Conservation (phyloP, 2,329 filamentous ascomycete genomes). For the Hypoxylon sp. region DNA sequence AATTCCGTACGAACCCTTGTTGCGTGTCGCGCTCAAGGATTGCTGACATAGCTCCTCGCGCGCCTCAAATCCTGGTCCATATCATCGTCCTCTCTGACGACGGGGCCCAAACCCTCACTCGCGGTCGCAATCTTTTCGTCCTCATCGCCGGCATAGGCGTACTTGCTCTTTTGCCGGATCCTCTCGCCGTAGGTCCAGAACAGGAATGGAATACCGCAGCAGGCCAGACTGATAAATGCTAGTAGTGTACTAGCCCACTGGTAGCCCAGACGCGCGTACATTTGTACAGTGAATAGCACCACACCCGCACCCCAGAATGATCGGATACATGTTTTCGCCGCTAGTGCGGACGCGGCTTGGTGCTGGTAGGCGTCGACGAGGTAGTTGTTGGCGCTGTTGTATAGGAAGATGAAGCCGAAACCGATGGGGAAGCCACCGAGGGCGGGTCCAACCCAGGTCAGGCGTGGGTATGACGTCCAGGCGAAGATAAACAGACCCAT, state of each 20-base stretch:
- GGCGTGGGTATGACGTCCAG: constrained; percentile 72
- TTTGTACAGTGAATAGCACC: constrained; percentile 85
- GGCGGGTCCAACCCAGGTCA: constrained; percentile 80
- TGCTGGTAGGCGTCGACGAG: constrained; percentile 74
- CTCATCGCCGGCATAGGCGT: constrained; percentile 77
- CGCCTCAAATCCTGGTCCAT: constrained; percentile 59
- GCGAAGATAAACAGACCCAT: constrained; percentile 72
- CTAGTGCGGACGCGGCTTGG: constrained; percentile 85
- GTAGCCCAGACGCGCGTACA: constrained; percentile 80
- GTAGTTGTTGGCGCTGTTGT: constrained; percentile 84
- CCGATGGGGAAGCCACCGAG: constrained; percentile 80
- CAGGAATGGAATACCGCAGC: constrained; percentile 85
- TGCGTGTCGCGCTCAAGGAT: constrained; percentile 55
- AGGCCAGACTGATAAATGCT: constrained; percentile 80
- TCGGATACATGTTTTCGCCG: constrained; percentile 84
- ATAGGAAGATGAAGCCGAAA: constrained; percentile 87
- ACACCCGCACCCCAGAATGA: constrained; percentile 84
- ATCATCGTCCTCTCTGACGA: constrained; percentile 54
- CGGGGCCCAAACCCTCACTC: constrained; percentile 51
- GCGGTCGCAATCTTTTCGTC: constrained; percentile 54
- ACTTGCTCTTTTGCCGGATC: constrained; percentile 79
- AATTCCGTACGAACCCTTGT: neutral
- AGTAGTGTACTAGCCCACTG: constrained; percentile 83
- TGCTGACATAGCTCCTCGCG: constrained; percentile 64
- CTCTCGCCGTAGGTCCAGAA: constrained; percentile 83